phyloP scores from a whole-genome alignment of 345 rosid genomes.

The Triadica sebifera region DNA sequence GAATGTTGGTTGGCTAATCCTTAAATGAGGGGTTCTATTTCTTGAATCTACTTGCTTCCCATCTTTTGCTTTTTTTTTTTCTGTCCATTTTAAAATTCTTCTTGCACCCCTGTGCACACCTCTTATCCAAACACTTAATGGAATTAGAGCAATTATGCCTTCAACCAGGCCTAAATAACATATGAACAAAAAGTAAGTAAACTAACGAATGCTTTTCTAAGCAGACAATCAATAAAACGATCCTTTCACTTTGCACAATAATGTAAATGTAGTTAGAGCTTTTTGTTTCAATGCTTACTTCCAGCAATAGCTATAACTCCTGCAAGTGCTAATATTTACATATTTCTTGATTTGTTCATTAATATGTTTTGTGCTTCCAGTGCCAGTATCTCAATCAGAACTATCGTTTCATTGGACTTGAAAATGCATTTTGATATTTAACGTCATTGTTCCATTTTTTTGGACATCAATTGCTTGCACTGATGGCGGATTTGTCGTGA shows the following conservation, averaged over 20 bases:
- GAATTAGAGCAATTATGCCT: constrained; percentile 4
- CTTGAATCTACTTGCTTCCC: background rate
- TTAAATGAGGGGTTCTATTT: too few species aligned
- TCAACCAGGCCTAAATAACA: background rate
- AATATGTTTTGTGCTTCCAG: background rate
- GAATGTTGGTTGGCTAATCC: too few species aligned
- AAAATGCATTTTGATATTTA: constrained; percentile 3
- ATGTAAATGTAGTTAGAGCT: background rate
- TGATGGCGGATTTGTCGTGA: background rate
- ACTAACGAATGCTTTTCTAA: background rate
- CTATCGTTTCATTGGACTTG: background rate
- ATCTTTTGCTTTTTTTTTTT: background rate
- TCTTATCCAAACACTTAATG: background rate
- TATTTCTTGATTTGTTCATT: background rate
- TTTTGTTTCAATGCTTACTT: background rate
- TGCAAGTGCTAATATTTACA: background rate
- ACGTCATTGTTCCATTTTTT: background rate
- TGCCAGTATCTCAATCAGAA: background rate
- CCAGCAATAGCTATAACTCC: background rate
- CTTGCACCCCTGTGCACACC: background rate
- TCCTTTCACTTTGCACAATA: background rate
- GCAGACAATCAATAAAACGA: background rate
- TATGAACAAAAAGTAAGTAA: background rate
- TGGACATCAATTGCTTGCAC: background rate
- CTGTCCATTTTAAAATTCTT: background rate